These are phyloP conservation scores for Blepharisma stoltei DNA, from an alignment of 73 alveolate species.

Conservation along the genomic window DNA sequence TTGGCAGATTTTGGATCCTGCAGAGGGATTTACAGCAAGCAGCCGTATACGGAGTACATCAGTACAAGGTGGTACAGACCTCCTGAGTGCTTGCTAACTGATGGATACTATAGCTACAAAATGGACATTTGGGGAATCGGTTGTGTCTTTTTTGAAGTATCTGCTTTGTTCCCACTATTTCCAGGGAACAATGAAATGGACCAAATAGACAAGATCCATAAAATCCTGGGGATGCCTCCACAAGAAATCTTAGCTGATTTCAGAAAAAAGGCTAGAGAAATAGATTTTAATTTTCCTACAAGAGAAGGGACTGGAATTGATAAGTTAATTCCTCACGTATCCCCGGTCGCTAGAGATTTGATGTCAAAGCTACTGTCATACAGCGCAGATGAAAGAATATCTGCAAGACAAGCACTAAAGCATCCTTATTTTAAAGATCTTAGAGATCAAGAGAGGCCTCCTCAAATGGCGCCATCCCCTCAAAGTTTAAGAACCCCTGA, in stretches of 20 bases:
- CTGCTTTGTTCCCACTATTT: slow-evolving; percentile 77
- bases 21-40: slow-evolving; percentile 88
- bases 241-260: slow-evolving; percentile 76
- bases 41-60: slow-evolving; percentile 91
- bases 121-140: slow-evolving; percentile 99
- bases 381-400: slow-evolving; percentile 90
- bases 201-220: slow-evolving; percentile 90
- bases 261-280: slow-evolving; percentile 49
- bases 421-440: slow-evolving; percentile 89
- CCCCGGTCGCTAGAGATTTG: slow-evolving; percentile 61
- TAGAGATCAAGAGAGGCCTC: slow-evolving; percentile 34
- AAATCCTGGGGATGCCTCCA: slow-evolving; percentile 85
- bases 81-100: slow-evolving; percentile 94
- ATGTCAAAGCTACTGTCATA: slow-evolving; percentile 58
- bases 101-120: slow-evolving; percentile 97
- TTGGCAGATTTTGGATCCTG: slow-evolving; percentile 93
- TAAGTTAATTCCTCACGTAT: slow-evolving; percentile 47
- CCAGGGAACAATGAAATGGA: slow-evolving; percentile 98
- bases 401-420: slow-evolving; percentile 79
- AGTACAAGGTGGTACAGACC: slow-evolving; percentile 90
- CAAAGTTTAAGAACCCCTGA: slow-evolving; percentile 31
- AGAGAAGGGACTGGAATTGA: slow-evolving; percentile 48
- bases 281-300: slow-evolving; percentile 43
- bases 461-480: slow-evolving; percentile 10
- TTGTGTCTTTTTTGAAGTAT: slow-evolving; percentile 96